Percentiles rank a stretch among this genome's conserved stretches.
Conservation (phyloP, 2,329 filamentous ascomycete genomes). For the Fusarium burgessii region DNA sequence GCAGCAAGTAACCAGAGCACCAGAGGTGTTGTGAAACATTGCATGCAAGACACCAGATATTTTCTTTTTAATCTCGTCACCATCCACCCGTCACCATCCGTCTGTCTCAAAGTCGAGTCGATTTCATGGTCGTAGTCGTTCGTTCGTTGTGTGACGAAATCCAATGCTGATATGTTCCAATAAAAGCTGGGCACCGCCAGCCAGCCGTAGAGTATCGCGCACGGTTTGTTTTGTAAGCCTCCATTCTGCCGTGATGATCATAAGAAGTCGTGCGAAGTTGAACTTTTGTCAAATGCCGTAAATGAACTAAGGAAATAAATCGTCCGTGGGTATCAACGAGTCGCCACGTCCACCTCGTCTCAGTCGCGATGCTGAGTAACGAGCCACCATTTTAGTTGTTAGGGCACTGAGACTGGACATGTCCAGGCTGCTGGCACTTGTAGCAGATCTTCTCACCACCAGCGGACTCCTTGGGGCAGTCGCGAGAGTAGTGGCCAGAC, state of each 20-base stretch:
- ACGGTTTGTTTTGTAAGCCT: constrained; percentile 44
- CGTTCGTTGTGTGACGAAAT: constrained; percentile 46
- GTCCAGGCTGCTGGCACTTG: constrained; percentile 87
- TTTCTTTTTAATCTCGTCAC: constrained; percentile 41
- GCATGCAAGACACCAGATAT: constrained; percentile 44
- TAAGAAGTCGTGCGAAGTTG: constrained; percentile 49
- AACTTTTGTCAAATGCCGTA: constrained; percentile 49
- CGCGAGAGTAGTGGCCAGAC: constrained; percentile 93
- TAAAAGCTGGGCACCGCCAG: constrained; percentile 40
- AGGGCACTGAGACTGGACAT: constrained; percentile 94
- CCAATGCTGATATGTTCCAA: constrained; percentile 50
- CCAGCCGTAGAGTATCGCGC: constrained; percentile 47
- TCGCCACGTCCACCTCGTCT: constrained; percentile 55
- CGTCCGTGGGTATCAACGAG: constrained; percentile 59
- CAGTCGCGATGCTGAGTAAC: constrained; percentile 40
- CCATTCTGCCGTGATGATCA: constrained; percentile 48
- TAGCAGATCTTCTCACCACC: constrained; percentile 97
- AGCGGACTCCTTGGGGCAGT: constrained; percentile 93
- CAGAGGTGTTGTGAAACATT: constrained; percentile 30
- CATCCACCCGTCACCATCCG: constrained; percentile 47
- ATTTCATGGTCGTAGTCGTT: constrained; percentile 43
- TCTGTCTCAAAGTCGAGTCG: constrained; percentile 45
- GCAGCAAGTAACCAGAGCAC: constrained; percentile 15
- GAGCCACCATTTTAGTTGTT: constrained; percentile 68
- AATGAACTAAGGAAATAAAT: constrained; percentile 47